These are phyloP conservation scores for Metschnikowia peoriensis DNA, from an alignment of 805 yeast genomes.

Conservation along the genomic window DNA sequence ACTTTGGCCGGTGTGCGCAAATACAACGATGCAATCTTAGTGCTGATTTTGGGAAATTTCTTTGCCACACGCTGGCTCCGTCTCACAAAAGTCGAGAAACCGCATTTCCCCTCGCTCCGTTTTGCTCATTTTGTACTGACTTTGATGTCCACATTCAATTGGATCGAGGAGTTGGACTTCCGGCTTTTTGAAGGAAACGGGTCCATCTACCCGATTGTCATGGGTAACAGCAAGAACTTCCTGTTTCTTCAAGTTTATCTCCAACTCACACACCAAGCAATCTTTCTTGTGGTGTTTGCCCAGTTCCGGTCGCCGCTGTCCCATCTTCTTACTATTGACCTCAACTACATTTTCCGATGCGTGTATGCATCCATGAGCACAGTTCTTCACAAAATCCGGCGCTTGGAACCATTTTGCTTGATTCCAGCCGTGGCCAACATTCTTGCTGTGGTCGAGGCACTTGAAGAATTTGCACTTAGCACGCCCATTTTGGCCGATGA, in stretches of 20 bases:
- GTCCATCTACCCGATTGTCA: constrained; percentile 4
- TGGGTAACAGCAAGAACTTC: constrained; percentile 9
- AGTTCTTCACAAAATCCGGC: constrained; percentile 6
- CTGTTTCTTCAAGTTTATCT: constrained; percentile 7
- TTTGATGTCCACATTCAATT: constrained; percentile 16
- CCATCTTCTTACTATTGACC: constrained; percentile 9
- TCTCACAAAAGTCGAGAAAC: constrained; percentile 15
- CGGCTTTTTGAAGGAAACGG: constrained; percentile 9
- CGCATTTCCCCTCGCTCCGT: constrained; percentile 17
- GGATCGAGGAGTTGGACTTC: constrained; percentile 12
- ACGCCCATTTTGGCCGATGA: constrained; percentile 5
- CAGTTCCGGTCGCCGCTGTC: constrained; percentile 12
- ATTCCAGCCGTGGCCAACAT: constrained; percentile 10
- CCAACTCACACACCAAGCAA: constrained; percentile 11
- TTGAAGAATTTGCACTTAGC: constrained; percentile 11
- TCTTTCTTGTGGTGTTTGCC: constrained; percentile 15
- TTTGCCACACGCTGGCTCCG: constrained; percentile 15
- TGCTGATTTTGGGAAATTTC: constrained; percentile 9
- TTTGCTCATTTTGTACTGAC: constrained; percentile 16
- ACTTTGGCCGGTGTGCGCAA: constrained; percentile 10
- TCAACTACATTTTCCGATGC: constrained; percentile 10
- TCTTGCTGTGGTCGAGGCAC: constrained; percentile 7
- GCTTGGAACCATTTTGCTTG: constrained; percentile 4
- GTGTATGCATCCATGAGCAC: constrained; percentile 8
- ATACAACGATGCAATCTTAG: constrained; percentile 5